A percentile compares a stretch with the other conserved stretches of the same genome.
These are phyloP conservation scores for Brasenia schreberi DNA, from an alignment of 164 flowering plant genomes.

Conservation along the genomic window DNA sequence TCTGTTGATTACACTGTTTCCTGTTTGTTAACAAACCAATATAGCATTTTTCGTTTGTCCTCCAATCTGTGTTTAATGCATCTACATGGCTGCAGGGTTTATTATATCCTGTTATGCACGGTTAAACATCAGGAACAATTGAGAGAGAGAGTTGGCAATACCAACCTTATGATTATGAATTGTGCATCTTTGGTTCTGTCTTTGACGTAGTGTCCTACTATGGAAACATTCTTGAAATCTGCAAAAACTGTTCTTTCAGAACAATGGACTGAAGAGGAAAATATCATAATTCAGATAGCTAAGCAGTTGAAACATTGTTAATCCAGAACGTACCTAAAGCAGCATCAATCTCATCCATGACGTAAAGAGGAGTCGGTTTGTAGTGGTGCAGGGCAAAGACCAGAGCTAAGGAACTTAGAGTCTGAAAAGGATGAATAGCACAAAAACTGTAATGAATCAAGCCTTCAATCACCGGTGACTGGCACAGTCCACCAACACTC, in stretches of 20 bases:
- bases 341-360: conserved; percentile 99
- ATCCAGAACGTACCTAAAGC: conserved; percentile 56
- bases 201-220: conserved; percentile 97
- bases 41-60: too few species aligned
- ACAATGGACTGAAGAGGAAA: neutral
- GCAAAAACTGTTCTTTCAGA: neutral
- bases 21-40: too few species aligned
- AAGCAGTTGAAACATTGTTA: neutral
- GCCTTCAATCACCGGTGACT: too few species aligned
- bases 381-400: conserved; percentile 98
- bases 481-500: too few species aligned
- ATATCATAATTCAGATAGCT: neutral
- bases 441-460: too few species aligned
- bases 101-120: too few species aligned
- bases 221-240: conserved; percentile 99
- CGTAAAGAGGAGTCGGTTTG: conserved; percentile 98
- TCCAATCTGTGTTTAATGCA: too few species aligned
- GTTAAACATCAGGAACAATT: too few species aligned
- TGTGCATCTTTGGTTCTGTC: conserved; percentile 98
- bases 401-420: conserved; percentile 95
- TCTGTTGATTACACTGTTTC: too few species aligned
- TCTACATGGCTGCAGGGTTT: too few species aligned
- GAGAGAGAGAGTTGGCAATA: too few species aligned
- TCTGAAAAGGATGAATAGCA: conserved; percentile 34
- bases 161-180: conserved; percentile 84